These are phyloP conservation scores for Musa schizocarpa DNA, from an alignment of 176 grass and related monocot species.

Conservation along the genomic window DNA sequence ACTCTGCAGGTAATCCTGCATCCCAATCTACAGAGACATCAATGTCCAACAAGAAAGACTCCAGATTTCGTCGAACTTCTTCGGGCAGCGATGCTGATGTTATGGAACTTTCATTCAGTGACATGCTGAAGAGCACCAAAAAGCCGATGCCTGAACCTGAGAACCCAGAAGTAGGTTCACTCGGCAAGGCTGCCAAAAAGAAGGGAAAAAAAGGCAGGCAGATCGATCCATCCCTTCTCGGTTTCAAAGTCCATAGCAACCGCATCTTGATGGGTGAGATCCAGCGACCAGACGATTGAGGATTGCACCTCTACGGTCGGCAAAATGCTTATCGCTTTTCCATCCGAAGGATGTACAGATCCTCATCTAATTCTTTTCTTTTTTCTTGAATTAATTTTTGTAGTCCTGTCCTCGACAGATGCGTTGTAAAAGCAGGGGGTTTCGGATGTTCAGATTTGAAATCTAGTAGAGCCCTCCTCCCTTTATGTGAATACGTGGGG, in stretches of 20 bases:
- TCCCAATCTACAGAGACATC: conserved; percentile 26
- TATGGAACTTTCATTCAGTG: conserved; percentile 67
- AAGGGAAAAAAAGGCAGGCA: conserved; percentile 93
- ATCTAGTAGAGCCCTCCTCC: background rate
- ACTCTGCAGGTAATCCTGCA: background rate
- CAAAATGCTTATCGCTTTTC: background rate
- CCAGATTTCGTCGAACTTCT: conserved; percentile 27
- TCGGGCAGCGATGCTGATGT: conserved; percentile 36
- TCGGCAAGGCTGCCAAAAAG: conserved; percentile 68
- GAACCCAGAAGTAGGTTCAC: conserved; percentile 29
- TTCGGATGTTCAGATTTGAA: background rate
- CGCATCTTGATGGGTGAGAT: conserved; percentile 99
- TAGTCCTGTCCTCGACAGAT: background rate
- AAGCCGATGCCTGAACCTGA: conserved; percentile 46
- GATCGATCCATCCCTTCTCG: conserved; percentile 92
- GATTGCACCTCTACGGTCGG: background rate
- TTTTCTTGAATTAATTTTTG: background rate
- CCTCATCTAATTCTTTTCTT: background rate
- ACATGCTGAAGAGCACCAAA: conserved; percentile 83
- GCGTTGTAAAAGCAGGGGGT: background rate
- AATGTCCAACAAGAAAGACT: conserved; percentile 50
- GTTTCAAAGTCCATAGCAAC: conserved; percentile 99
- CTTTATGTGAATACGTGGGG: too few species aligned
- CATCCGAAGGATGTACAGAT: background rate
- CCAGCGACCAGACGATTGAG: conserved; percentile 65